Base-by-base conservation (phyloP, 306 rosid species). In the Fragaria nilgerrensis region DNA sequence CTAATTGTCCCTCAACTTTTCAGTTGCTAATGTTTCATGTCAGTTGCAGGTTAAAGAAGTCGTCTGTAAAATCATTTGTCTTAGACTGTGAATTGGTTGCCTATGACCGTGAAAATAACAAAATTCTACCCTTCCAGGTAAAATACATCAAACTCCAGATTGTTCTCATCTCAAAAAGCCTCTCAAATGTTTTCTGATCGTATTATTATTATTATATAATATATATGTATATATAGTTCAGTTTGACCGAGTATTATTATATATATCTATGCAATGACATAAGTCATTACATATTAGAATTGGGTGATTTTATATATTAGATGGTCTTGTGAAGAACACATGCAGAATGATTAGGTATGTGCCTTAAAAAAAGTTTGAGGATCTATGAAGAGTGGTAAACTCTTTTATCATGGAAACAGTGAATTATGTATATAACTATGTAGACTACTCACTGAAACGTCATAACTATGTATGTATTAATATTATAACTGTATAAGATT, bases 1-100 rank as follows among this genome's bases (percentile, higher is more conserved):
- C 36, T 67, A 74, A 22, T 22, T 55, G n/a, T 64, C 61, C 56
- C 74, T 23, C 64, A n/a, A n/a, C 52, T 27, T 52, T 56, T 44
- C 34, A 53, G 48, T 32, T 64, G 59, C 70, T 91, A 81, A 85
- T 78, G 75, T 77, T 71, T 85, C 58, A 76, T 53, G 81, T 80
- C 72, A 68, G 70, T 69, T 85, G 77, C 93, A 95, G 97, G 91
- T 78, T 90, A 76, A 95, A 90, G 89, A 95, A 92, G 86, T 20
- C 97, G 75, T 71, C 84, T 71, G 92, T 92, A 69, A 78, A 67
- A n/a, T 92, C 99, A 67, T 92, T 95, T 86, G 83, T 95, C 77
- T 89, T 95, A 76, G 97, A 95, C 77, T 92, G 99, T 79, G 97
- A 95, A 86, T 79, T 95, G 75, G 99, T 92, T 86, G 99, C 94